Conservation (phyloP, 257 asterid species). For the Capsicum chinense region DNA sequence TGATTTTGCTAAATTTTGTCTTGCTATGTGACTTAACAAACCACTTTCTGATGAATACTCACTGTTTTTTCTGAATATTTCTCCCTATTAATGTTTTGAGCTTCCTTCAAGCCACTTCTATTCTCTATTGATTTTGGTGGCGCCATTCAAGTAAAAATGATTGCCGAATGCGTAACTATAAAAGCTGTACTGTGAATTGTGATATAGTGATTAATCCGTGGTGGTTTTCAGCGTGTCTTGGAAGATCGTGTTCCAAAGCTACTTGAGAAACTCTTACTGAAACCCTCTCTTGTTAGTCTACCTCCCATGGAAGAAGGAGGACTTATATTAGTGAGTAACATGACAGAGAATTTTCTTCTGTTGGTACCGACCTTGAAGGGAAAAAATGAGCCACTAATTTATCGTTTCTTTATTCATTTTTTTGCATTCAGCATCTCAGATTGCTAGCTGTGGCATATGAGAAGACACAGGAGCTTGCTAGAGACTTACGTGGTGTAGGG, state of each 20-base stretch:
- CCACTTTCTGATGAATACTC: conserved; percentile 14
- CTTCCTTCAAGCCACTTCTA: not conserved
- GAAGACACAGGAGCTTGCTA: conserved; percentile 91
- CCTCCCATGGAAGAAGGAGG: conserved; percentile 99
- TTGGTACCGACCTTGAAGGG: conserved; percentile 27
- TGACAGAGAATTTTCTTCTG: conserved; percentile 23
- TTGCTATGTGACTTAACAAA: not conserved
- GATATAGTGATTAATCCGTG: conserved; percentile 16
- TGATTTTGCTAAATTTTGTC: not conserved
- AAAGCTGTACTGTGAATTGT: conserved; percentile 9
- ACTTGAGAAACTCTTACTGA: conserved; percentile 83
- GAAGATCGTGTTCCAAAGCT: conserved; percentile 95
- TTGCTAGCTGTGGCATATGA: conserved; percentile 95
- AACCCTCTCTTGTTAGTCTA: conserved; percentile 83
- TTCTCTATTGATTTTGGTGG: conserved; percentile 12
- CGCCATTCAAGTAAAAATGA: not conserved
- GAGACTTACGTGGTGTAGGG: conserved; percentile 83
- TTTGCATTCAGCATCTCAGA: conserved; percentile 75
- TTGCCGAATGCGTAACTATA: not conserved
- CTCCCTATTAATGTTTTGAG: conserved; percentile 22
- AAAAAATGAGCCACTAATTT: conserved; percentile 34
- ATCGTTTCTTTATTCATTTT: conserved; percentile 34
- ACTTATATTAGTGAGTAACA: conserved; percentile 74
- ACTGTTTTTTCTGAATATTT: conserved; percentile 7
- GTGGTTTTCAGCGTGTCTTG: conserved; percentile 73